Percentiles rank a stretch among this genome's conserved stretches.
Conservation (phyloP, 768 basidiomycete species). For the Tricholoma matsutake region DNA sequence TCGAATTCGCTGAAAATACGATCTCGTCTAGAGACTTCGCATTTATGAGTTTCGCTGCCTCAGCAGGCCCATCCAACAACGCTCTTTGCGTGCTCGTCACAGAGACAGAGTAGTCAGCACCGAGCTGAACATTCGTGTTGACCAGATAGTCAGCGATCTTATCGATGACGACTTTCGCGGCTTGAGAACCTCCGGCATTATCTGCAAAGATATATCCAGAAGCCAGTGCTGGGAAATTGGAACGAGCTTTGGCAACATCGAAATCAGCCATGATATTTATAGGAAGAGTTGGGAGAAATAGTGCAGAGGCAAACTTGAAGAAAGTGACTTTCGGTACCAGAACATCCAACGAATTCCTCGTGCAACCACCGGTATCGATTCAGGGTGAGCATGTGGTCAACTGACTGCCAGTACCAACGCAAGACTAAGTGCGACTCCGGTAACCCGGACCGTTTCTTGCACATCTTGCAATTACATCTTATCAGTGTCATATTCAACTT, state of each 20-base stretch:
- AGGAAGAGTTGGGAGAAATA: neutral
- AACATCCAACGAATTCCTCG: neutral
- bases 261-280: conserved; percentile 26
- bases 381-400: too few relatives aligned
- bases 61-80: conserved; percentile 44
- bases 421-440: too few relatives aligned
- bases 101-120: conserved; percentile 65
- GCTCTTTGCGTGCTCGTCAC: conserved; percentile 47
- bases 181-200: conserved; percentile 76
- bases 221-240: conserved; percentile 60
- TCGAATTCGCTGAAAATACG: conserved; percentile 64
- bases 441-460: too few relatives aligned
- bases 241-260: conserved; percentile 50
- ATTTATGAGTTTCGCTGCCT: conserved; percentile 60
- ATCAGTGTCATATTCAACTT: too few relatives aligned
- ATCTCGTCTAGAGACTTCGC: conserved; percentile 62
- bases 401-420: neutral
- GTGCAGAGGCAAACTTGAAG: neutral
- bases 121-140: conserved; percentile 72
- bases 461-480: too few relatives aligned
- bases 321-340: neutral
- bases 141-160: conserved; percentile 64
- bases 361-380: too few relatives aligned
- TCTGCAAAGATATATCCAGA: conserved; percentile 67
- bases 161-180: conserved; percentile 51